phyloP scores from a whole-genome alignment of 139 green algal species.

The Yamagishiella unicocca region DNA sequence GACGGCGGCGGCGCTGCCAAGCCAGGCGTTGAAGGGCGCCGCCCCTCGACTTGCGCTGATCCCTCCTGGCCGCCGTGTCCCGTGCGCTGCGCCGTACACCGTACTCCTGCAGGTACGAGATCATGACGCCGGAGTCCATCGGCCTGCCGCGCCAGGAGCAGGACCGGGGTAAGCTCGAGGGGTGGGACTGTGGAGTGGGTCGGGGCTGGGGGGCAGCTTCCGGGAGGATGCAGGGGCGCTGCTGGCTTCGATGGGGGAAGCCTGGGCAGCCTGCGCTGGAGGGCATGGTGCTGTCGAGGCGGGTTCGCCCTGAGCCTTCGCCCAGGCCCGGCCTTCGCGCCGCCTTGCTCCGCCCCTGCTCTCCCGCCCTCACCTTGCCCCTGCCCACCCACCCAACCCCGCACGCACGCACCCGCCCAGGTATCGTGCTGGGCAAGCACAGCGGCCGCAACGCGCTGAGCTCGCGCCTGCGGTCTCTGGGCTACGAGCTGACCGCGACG shows the following conservation, averaged over 20 bases:
- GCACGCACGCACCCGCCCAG: slow-evolving; percentile 37
- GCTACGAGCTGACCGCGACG: slow-evolving; percentile 81
- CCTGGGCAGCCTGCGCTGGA: no score
- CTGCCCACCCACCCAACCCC: neutral
- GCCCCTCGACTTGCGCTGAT: neutral
- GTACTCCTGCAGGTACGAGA: slow-evolving; percentile 89
- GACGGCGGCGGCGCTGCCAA: no score
- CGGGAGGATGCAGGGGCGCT: no score
- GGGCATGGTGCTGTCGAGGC: no score
- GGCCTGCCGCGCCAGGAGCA: slow-evolving; percentile 82
- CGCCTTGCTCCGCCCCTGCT: no score
- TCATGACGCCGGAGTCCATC: slow-evolving; percentile 98
- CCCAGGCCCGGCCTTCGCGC: no score
- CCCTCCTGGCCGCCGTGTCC: slow-evolving; percentile 62
- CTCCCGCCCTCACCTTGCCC: neutral
- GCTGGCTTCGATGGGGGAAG: no score
- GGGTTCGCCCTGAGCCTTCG: no score
- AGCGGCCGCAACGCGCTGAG: slow-evolving; percentile 88
- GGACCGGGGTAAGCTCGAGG: slow-evolving; percentile 66
- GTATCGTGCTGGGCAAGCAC: slow-evolving; percentile 92
- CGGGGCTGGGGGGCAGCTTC: no score
- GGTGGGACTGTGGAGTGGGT: no score
- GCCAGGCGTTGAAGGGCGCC: no score
- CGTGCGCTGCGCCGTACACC: no score
- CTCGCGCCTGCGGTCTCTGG: slow-evolving; percentile 84